phyloP scores from a whole-genome alignment of 345 rosid genomes.

The Gossypioides kirkii region DNA sequence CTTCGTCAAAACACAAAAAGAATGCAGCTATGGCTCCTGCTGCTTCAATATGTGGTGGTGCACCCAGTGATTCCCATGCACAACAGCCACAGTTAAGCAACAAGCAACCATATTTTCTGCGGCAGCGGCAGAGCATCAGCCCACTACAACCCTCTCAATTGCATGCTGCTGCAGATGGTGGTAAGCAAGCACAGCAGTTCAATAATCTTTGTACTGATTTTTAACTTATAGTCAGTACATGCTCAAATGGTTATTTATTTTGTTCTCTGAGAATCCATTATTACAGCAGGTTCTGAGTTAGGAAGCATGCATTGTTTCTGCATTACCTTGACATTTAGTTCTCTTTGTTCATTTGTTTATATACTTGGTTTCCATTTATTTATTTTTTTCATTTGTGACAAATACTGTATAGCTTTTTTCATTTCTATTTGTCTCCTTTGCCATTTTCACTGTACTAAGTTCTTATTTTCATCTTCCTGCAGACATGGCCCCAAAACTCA shows the following conservation, averaged over 20 bases:
- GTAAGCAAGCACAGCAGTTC: neutral
- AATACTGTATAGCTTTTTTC: neutral
- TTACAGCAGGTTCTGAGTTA: neutral
- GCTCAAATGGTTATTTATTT: neutral
- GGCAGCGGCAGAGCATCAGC: constrained; percentile 16
- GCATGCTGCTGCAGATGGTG: constrained; percentile 17
- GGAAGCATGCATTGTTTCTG: neutral
- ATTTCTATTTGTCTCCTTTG: neutral
- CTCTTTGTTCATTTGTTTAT: neutral
- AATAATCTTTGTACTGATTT: neutral
- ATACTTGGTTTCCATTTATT: neutral
- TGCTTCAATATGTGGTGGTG: constrained; percentile 5
- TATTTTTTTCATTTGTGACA: neutral
- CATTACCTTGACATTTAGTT: neutral
- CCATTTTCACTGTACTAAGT: constrained; percentile 12
- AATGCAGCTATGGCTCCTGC: neutral
- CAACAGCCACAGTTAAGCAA: constrained; percentile 16
- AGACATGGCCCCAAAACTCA: neutral
- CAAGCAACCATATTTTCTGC: constrained; percentile 8
- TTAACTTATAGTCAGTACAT: constrained; percentile 6
- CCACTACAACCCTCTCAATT: constrained; percentile 8
- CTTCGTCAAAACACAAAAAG: constrained; percentile 1
- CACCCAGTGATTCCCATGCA: constrained; percentile 16
- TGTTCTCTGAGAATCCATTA: neutral
- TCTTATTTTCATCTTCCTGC: constrained; percentile 4